Percentiles rank a stretch among this genome's conserved stretches.
phyloP scores from a whole-genome alignment of 805 yeast species.

The Clavispora phyllophila region DNA sequence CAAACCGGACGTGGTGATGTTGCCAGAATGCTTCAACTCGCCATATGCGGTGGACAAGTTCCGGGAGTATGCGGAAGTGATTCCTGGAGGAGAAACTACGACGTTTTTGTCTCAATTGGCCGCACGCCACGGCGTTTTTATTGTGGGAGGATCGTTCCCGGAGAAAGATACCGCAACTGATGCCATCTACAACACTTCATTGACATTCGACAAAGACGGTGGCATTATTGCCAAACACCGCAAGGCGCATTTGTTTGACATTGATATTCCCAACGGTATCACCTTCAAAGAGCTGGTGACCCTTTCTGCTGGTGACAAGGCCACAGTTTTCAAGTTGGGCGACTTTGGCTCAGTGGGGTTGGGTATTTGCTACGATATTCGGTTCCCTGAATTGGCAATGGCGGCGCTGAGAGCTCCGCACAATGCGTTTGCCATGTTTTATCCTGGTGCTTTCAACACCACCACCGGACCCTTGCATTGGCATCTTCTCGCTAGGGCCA shows the following conservation, averaged over 20 bases:
- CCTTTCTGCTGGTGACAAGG: conserved; percentile 72
- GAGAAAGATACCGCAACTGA: conserved; percentile 43
- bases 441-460: conserved; percentile 82
- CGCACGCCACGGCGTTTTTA: conserved; percentile 50
- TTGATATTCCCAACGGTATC: conserved; percentile 87
- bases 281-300: conserved; percentile 78
- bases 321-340: conserved; percentile 68
- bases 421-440: conserved; percentile 69
- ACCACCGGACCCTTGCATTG: conserved; percentile 82
- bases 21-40: conserved; percentile 96
- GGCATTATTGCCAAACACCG: conserved; percentile 81
- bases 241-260: conserved; percentile 87
- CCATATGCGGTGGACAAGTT: conserved; percentile 89
- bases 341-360: conserved; percentile 56
- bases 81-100: conserved; percentile 71
- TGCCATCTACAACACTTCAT: conserved; percentile 62
- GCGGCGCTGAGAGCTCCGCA: conserved; percentile 57
- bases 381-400: conserved; percentile 75
- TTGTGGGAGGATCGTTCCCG: conserved; percentile 92
- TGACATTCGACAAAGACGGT: conserved; percentile 70
- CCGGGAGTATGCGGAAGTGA: conserved; percentile 80
- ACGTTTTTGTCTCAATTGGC: conserved; percentile 62
- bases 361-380: conserved; percentile 79
- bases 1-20: conserved; percentile 61
- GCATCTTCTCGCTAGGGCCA: conserved; percentile 67